Base-by-base conservation (phyloP, 352 stramenopile species). In the Globisporangium splendens region DNA sequence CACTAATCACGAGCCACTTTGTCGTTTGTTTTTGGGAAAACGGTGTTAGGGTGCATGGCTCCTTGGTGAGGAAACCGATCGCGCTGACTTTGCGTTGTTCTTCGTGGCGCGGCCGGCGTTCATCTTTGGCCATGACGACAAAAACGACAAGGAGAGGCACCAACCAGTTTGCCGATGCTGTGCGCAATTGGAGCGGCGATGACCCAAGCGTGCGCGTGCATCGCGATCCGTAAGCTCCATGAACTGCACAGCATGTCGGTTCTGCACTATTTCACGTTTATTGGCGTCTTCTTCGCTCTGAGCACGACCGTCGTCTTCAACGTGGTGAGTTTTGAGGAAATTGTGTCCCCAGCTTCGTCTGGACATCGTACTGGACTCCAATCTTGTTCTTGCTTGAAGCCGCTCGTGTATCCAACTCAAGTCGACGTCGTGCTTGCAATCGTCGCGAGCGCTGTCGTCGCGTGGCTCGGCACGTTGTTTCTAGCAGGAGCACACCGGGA, bases 101-200 rank as follows among this genome's bases (percentile, higher is more conserved):
- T 86, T 87, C 54, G 77, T 90, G 48, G 72, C 78, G 12, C 77
- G 73, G 8, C 80, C 80, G 12, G 68, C 73, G 13, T 72, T 83
- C 48, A 15, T 90, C 14, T 90, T 90, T 46, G 57, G 65, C 0
- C 21, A 46, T 35, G 18, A 55, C 33, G 22, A 53, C 28, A 42
- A 59, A 50, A 22, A 31, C n/a, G 18, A 68, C 33, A 41, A 50
- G 50, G 61, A 68, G 61, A 43, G 18, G 43, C 53, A 8, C 43
- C 65, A 18, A 53, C 67, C 8, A 50, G 15, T 14, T 39, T 73
- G 17, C 70, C 72, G 5, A 69, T 86, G 39, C 11, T 75, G 14
- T 79, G 72, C 38, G 74, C 73, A 0, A 28, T 88, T 0, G 66
- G 65, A 1, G 68, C 72, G 0, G 80, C 78, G n/a, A 54, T 77